Base-by-base conservation (phyloP, 2,329 filamentous ascomycete genomes). In the Fusarium sororula region DNA sequence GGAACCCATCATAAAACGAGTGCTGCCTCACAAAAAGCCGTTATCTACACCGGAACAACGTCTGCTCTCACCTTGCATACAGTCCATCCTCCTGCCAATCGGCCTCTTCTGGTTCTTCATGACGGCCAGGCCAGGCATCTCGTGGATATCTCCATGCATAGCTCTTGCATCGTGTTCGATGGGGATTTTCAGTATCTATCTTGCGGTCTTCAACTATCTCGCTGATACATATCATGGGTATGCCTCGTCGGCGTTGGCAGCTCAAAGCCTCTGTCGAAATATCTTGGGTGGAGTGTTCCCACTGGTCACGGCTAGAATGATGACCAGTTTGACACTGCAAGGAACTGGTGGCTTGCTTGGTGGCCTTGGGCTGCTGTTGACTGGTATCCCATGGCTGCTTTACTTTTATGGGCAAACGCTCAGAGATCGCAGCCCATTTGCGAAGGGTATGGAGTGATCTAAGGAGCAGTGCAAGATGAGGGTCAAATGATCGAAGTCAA, bases 221-320 rank as follows among this genome's bases (percentile, higher is more conserved):
- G 94, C 95, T n/a, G 95, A 98, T 79, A 92, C 92, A 2, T 98
- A 98, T 81, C 92, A 95, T 79, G 87, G 88, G 4, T 97, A 96
- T 77, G 94, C 95, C 1, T 94, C 92, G 39, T 96, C 93, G 0
- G 95, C 95, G 0, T 85, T 98, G 14, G 95, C 95, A 0, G 94
- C 94, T 1, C 94, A 98, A 83, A 93, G 90, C n/a, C 95, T 94
- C 79, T 96, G 94, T 77, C 89, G 95, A 9, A 98, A 98, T 79
- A 85, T 97, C 5, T 83, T 98, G 0, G 94, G 92, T 12, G 95
- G 94, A 4, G 82, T 91, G 0, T 97, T 98, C 70, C 94, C 95
- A 0, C 84, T 98, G 3, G 88, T 97, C 14, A 94, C 93, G 91
- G 93, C 82, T 92, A 93, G 76, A 63, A 89, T 93, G 89, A 92